phyloP scores from a whole-genome alignment of 495 filamentous ascomycete species.

The Penicillium antarcticum region DNA sequence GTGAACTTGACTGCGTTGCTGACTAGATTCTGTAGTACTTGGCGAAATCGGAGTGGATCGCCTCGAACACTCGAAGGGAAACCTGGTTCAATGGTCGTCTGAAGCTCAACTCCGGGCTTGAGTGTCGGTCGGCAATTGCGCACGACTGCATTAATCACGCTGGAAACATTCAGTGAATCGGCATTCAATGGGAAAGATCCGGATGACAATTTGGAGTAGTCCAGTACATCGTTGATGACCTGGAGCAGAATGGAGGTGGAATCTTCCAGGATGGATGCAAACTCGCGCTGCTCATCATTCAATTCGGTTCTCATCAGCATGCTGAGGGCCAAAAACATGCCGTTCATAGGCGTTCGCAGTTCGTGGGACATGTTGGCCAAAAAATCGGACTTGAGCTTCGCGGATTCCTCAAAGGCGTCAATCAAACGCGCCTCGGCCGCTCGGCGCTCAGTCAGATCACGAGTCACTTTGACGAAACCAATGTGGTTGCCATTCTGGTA shows the following conservation, averaged over 20 bases:
- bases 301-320: slow-evolving; percentile 66
- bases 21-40: slow-evolving; percentile 83
- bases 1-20: slow-evolving; percentile 91
- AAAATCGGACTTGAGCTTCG: slow-evolving; percentile 64
- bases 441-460: slow-evolving; percentile 61
- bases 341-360: slow-evolving; percentile 76
- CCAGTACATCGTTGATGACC: slow-evolving; percentile 87
- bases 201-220: slow-evolving; percentile 84
- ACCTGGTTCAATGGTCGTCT: slow-evolving; percentile 45
- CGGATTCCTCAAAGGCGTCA: slow-evolving; percentile 61
- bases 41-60: slow-evolving; percentile 74
- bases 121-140: slow-evolving; percentile 51
- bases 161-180: slow-evolving; percentile 65
- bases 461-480: slow-evolving; percentile 63
- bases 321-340: slow-evolving; percentile 73
- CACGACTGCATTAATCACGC: slow-evolving; percentile 51
- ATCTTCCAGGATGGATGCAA: slow-evolving; percentile 72
- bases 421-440: slow-evolving; percentile 56
- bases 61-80: slow-evolving; percentile 47
- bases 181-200: slow-evolving; percentile 76
- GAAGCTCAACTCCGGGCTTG: slow-evolving; percentile 56
- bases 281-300: slow-evolving; percentile 66
- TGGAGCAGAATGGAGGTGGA: slow-evolving; percentile 79
- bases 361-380: slow-evolving; percentile 87
- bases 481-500: slow-evolving; percentile 55